Base-by-base conservation (phyloP, 805 yeast species). In the Saturnispora sanitii region DNA sequence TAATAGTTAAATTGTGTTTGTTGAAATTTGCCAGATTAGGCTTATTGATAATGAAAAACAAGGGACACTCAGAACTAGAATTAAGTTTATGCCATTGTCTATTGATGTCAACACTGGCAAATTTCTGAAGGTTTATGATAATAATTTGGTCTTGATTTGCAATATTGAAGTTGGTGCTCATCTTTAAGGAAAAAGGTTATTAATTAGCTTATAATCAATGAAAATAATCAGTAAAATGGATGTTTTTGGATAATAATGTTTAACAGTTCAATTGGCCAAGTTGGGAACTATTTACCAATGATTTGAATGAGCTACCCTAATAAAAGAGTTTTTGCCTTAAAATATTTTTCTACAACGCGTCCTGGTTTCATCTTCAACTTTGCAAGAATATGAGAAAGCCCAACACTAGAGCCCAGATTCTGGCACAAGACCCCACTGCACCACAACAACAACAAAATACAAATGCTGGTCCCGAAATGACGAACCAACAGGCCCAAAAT, bases 361-460 rank as follows among this genome's bases (percentile, higher is more conserved):
- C 16, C 16, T 15, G 6, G 33, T 22, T 28, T 20, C 33, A 28
- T 9, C 33, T 36, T 20, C 22, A 29, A 29, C 16, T 12, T 21
- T 15, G 17, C 13, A n/a, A 20, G 9, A 15, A n/a, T 13, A 46
- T 46, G 48, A 51, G 42, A 15, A 53, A 51, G 33, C 42, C 57
- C 26, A 55, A 54, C 20, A 6, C 54, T 2, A 51, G 58, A 34
- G 53, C 55, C 18, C 47, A 55, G 39, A 42, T 55, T 4, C 25
- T 55, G 34, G 49, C 42, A 8, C 42, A 47, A 38, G 57, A 50
- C 15, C 33, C 37, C 4, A 19, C 42, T 8, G 37, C 42, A 5
- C 43, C 43, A 15, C 35, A 28, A 15, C 17, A 28, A 6, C 15
- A 25, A 3, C 21, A 4, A 2, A 13, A 1, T 6, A n/a, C n/a